Evolutionary conservation across 768 basidiomycete genomes (phyloP).

Genomic region (Phlegmacium glaucopus): DNA sequence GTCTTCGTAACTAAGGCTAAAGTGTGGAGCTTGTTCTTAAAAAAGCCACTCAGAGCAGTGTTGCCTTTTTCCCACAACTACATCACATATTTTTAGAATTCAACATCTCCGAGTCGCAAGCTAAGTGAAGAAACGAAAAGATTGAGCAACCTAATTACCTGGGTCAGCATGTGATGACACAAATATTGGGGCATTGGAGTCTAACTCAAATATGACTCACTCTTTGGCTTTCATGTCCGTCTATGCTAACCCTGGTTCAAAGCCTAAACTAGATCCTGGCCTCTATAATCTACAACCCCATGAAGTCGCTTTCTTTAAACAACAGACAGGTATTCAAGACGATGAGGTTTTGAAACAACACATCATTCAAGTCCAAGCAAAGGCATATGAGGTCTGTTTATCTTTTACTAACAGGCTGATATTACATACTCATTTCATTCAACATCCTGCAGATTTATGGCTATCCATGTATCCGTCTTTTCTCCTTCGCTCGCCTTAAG

Average conservation of each 20-base stretch:
- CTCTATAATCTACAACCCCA: conserved; percentile 22
- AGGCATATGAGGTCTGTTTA: conserved; percentile 30
- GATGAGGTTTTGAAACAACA: conserved; percentile 33
- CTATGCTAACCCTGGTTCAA: conserved; percentile 1
- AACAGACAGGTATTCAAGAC: conserved; percentile 31
- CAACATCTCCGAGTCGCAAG: too few species aligned
- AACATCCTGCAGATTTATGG: conserved; percentile 27
- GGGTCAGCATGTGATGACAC: not conserved
- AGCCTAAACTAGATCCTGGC: conserved; percentile 17
- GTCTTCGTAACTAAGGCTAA: too few species aligned
- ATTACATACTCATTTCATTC: too few species aligned
- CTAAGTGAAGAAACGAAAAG: too few species aligned
- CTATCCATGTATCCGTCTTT: conserved; percentile 36
- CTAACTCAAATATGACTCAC: not conserved
- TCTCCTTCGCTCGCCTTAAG: conserved; percentile 29
- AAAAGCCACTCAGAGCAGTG: too few species aligned
- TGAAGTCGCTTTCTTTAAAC: conserved; percentile 31
- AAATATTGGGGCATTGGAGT: not conserved
- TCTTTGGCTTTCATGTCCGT: not conserved
- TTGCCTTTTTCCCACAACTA: too few species aligned
- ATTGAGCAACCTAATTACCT: too few species aligned
- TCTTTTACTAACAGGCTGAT: too few species aligned
- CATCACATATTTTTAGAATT: too few species aligned
- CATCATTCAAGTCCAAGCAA: conserved; percentile 30
- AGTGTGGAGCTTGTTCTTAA: too few species aligned